These are phyloP conservation scores for Termitomyces titanicus DNA, from an alignment of 768 basidiomycete species.

Conservation along the genomic window DNA sequence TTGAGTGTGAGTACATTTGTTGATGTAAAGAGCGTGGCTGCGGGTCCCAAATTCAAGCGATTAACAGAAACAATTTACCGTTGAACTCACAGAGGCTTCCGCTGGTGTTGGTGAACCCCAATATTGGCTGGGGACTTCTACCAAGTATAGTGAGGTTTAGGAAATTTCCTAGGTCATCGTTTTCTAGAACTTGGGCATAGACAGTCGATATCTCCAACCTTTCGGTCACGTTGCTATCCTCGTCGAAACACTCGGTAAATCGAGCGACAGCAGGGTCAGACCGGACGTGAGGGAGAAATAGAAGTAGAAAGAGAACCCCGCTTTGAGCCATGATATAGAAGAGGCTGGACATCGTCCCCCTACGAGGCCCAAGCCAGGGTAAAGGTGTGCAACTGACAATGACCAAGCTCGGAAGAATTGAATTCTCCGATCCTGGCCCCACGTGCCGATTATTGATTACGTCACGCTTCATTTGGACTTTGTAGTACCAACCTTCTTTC, in stretches of 20 bases:
- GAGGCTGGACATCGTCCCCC: slow-evolving; percentile 22
- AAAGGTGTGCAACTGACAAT: not conserved
- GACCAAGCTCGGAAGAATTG: not conserved
- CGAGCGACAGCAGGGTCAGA: slow-evolving; percentile 60
- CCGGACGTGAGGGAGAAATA: slow-evolving; percentile 20
- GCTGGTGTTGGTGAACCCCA: slow-evolving; percentile 56
- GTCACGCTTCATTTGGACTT: not conserved
- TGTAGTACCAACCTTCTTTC: not conserved
- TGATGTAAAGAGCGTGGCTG: slow-evolving; percentile 86
- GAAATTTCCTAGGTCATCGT: slow-evolving; percentile 36
- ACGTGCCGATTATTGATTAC: slow-evolving; percentile 14
- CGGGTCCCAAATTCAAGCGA: slow-evolving; percentile 7
- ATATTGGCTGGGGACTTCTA: slow-evolving; percentile 50
- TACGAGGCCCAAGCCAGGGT: slow-evolving; percentile 14
- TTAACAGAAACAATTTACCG: slow-evolving; percentile 12
- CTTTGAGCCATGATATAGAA: slow-evolving; percentile 11
- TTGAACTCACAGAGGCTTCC: slow-evolving; percentile 58
- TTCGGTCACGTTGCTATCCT: slow-evolving; percentile 37
- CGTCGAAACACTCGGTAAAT: slow-evolving; percentile 67
- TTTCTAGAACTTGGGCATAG: slow-evolving; percentile 65
- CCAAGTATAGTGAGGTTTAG: slow-evolving; percentile 78
- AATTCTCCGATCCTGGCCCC: slow-evolving; percentile 2
- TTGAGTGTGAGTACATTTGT: slow-evolving; percentile 77
- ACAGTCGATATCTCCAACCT: slow-evolving; percentile 67
- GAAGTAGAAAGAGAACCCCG: slow-evolving; percentile 19